Conservation (phyloP, 2,329 filamentous ascomycete genomes). For the Penicillium sp. region DNA sequence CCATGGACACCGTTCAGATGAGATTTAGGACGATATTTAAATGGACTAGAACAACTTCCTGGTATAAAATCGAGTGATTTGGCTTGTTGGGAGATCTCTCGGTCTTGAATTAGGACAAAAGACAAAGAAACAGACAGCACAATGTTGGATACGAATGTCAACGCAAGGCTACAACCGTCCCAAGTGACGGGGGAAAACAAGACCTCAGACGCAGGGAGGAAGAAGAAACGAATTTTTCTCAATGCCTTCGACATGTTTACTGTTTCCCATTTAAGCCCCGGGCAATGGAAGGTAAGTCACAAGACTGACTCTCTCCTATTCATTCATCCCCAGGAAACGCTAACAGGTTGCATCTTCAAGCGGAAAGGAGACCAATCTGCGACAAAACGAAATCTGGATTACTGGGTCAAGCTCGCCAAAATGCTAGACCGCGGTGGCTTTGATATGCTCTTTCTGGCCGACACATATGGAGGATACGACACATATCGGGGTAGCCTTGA, state of each 20-base stretch:
- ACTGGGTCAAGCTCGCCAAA: conserved; percentile 69
- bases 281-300: conserved; percentile 65
- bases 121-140: too few species aligned
- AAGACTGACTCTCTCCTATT: too few species aligned
- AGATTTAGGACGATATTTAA: neutral
- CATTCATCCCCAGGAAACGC: neutral
- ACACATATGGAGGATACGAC: conserved; percentile 68
- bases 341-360: conserved; percentile 37
- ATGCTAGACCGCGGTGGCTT: conserved; percentile 66
- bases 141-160: too few species aligned
- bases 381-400: conserved; percentile 63
- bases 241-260: conserved; percentile 72
- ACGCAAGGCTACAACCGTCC: too few species aligned
- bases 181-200: too few species aligned
- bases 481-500: conserved; percentile 65
- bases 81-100: too few species aligned
- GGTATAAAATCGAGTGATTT: too few species aligned
- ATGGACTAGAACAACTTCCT: too few species aligned
- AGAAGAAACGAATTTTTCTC: conserved; percentile 62
- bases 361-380: conserved; percentile 66
- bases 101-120: too few species aligned
- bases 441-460: conserved; percentile 69
- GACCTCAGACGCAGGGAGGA: too few species aligned
- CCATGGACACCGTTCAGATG: neutral
- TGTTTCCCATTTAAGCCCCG: conserved; percentile 66